phyloP scores from a whole-genome alignment of 2,329 filamentous ascomycete species.

The Huntiella bhutanensis region DNA sequence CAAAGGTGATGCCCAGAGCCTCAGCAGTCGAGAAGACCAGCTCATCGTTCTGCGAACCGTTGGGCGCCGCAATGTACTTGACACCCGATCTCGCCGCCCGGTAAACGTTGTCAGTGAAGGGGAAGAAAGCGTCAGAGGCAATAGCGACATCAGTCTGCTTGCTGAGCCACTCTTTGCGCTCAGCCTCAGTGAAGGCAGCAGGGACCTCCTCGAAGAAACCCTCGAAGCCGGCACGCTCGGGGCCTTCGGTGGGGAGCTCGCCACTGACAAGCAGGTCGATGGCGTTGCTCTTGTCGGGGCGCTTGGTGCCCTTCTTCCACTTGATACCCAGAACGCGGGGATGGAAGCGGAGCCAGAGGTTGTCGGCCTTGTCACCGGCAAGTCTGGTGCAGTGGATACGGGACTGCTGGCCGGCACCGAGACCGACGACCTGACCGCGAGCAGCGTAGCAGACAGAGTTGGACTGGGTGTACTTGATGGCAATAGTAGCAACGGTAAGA shows the following conservation, averaged over 20 bases:
- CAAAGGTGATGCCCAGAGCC: constrained; percentile 80
- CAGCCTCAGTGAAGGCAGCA: constrained; percentile 58
- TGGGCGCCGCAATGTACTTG: constrained; percentile 90
- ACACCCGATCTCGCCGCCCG: constrained; percentile 70
- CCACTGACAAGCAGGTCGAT: constrained; percentile 91
- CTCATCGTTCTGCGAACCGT: constrained; percentile 70
- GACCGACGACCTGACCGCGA: constrained; percentile 81
- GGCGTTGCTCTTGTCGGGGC: constrained; percentile 92
- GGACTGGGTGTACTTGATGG: constrained; percentile 95
- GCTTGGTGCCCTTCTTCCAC: constrained; percentile 96
- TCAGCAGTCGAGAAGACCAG: constrained; percentile 77
- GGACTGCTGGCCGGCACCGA: constrained; percentile 91
- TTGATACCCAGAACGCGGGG: constrained; percentile 69
- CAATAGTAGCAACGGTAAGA: constrained; percentile 86
- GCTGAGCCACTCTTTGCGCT: constrained; percentile 69
- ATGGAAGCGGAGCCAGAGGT: constrained; percentile 99
- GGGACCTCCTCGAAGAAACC: constrained; percentile 81
- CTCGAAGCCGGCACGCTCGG: constrained; percentile 76
- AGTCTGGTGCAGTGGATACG: constrained; percentile 97
- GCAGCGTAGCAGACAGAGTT: constrained; percentile 97
- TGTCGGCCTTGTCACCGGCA: constrained; percentile 94
- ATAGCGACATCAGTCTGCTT: constrained; percentile 70
- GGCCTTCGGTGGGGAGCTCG: constrained; percentile 62
- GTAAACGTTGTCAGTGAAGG: constrained; percentile 96
- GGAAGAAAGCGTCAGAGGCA: constrained; percentile 95